These are phyloP conservation scores for Colletotrichum sp. DNA, from an alignment of 2,329 filamentous ascomycete genomes.

Conservation along the genomic window DNA sequence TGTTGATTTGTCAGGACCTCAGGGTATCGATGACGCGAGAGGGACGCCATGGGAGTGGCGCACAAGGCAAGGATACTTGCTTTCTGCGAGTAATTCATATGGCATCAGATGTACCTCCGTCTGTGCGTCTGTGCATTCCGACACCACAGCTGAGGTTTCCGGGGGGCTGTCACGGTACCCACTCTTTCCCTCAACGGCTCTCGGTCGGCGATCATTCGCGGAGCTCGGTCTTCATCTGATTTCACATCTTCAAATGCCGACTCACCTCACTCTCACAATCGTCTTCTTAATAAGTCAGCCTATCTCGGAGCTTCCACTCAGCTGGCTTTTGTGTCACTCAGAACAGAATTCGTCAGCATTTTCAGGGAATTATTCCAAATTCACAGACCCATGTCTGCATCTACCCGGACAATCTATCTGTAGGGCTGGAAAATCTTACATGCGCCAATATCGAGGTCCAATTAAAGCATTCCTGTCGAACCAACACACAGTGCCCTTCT, in stretches of 20 bases:
- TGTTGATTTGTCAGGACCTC: conserved; percentile 11
- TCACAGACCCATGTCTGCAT: background rate
- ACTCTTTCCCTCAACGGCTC: background rate
- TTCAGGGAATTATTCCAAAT: background rate
- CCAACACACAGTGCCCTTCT: background rate
- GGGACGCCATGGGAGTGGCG: background rate
- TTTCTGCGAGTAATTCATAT: background rate
- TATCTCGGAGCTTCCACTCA: background rate
- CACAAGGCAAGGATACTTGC: background rate
- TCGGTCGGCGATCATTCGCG: background rate
- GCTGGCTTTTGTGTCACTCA: rapidly evolving
- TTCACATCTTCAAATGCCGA: background rate
- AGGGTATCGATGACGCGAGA: conserved; percentile 15
- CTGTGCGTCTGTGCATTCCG: background rate
- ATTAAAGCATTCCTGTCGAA: background rate
- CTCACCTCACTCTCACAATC: background rate
- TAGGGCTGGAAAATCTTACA: background rate
- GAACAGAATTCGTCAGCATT: background rate
- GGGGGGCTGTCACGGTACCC: background rate
- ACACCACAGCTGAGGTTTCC: background rate
- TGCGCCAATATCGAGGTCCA: background rate
- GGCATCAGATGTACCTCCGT: background rate
- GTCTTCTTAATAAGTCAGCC: background rate
- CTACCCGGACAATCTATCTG: background rate
- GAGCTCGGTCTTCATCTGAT: background rate